These are phyloP conservation scores for Phytophthora pini DNA, from an alignment of 352 stramenopile species.

Conservation along the genomic window DNA sequence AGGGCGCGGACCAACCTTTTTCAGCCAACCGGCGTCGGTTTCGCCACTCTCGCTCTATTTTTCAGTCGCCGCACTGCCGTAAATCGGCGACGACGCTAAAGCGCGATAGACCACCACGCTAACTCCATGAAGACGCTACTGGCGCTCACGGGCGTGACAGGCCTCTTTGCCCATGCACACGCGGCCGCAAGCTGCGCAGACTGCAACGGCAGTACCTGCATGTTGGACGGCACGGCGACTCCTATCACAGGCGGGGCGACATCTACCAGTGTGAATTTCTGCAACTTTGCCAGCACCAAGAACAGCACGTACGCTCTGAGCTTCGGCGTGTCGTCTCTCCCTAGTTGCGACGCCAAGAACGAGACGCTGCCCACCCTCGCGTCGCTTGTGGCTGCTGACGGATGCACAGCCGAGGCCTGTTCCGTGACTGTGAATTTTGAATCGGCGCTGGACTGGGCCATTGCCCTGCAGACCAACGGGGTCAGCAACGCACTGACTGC, in stretches of 20 bases:
- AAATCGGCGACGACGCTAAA: slow-evolving; percentile 13
- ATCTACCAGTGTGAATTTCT: slow-evolving; percentile 61
- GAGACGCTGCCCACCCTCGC: slow-evolving; percentile 48
- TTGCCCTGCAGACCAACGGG: slow-evolving; percentile 52
- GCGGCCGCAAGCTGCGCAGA: slow-evolving; percentile 56
- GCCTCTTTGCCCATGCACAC: slow-evolving; percentile 14
- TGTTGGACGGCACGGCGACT: slow-evolving; percentile 55
- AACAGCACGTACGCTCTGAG: slow-evolving; percentile 41
- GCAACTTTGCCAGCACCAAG: slow-evolving; percentile 63
- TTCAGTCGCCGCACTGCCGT: neutral
- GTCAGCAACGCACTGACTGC: slow-evolving; percentile 57
- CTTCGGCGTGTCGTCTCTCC: slow-evolving; percentile 54
- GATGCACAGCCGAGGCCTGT: slow-evolving; percentile 55
- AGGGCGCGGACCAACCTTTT: slow-evolving; percentile 7
- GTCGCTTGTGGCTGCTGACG: slow-evolving; percentile 41
- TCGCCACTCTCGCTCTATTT: slow-evolving; percentile 33
- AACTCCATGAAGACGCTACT: slow-evolving; percentile 30
- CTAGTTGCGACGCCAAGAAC: slow-evolving; percentile 53
- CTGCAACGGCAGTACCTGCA: slow-evolving; percentile 58
- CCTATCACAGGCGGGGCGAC: slow-evolving; percentile 45
- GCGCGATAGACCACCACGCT: neutral
- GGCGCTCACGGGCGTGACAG: slow-evolving; percentile 7
- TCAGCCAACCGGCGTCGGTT: slow-evolving; percentile 8
- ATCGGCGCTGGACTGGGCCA: slow-evolving; percentile 67
- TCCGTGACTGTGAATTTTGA: slow-evolving; percentile 60